phyloP scores from a whole-genome alignment of 257 asterid genomes.

The Mentha longifolia region DNA sequence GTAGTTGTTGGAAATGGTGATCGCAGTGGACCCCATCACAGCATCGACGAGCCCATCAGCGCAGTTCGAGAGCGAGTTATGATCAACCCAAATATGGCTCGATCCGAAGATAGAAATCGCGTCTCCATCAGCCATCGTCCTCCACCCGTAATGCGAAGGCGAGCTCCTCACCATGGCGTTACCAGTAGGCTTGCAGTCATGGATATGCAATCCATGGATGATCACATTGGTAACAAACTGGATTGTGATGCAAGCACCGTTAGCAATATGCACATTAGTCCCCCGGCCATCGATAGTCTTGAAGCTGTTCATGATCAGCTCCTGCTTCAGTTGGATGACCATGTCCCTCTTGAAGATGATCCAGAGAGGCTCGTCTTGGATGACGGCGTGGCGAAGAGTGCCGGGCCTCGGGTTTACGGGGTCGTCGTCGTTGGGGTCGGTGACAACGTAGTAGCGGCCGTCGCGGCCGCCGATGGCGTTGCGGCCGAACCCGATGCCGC shows the following conservation, averaged over 20 bases:
- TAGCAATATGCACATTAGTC: slow-evolving; percentile 77
- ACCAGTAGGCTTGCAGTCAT: slow-evolving; percentile 83
- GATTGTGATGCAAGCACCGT: slow-evolving; percentile 76
- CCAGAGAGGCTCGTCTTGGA: slow-evolving; percentile 87
- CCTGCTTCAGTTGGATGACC: slow-evolving; percentile 87
- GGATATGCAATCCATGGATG: slow-evolving; percentile 79
- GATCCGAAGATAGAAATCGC: slow-evolving; percentile 85
- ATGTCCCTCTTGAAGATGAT: slow-evolving; percentile 80
- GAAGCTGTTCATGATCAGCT: slow-evolving; percentile 86
- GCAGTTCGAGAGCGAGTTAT: slow-evolving; percentile 83
- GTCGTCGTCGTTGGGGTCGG: slow-evolving; percentile 64
- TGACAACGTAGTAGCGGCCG: slow-evolving; percentile 74
- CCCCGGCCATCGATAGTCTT: slow-evolving; percentile 96
- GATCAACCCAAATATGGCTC: slow-evolving; percentile 90
- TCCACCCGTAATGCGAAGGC: slow-evolving; percentile 83
- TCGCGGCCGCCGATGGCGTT: slow-evolving; percentile 92
- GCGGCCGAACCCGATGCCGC: slow-evolving; percentile 89
- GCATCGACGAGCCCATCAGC: slow-evolving; percentile 97
- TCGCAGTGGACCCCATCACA: slow-evolving; percentile 88
- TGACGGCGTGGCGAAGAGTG: slow-evolving; percentile 85
- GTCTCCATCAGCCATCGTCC: slow-evolving; percentile 96
- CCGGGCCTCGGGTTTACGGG: slow-evolving; percentile 78
- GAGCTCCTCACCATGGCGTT: slow-evolving; percentile 93
- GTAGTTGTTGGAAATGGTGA: slow-evolving; percentile 84
- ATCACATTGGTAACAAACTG: slow-evolving; percentile 79